Base-by-base conservation (phyloP, 1,284 basidiomycete genomes). In the Bjerkandera adusta region DNA sequence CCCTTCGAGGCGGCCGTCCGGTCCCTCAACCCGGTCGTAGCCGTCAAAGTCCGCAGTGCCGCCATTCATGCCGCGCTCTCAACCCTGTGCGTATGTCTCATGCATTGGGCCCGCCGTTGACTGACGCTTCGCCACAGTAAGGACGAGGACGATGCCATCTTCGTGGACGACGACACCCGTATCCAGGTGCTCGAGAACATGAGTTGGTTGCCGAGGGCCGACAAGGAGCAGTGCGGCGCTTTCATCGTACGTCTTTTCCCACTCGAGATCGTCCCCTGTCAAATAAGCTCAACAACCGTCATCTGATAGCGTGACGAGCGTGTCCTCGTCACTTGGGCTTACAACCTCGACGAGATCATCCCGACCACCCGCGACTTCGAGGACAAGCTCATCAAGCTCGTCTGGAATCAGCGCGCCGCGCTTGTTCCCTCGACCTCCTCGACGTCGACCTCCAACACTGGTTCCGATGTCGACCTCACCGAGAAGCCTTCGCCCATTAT, bases 211-310 rank as follows among this genome's bases (percentile, higher is more conserved):
- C 77, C 80, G 4, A 70, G 73, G 21, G 88, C 86, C 1, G 80
- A 89, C 59, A 89, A 88, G 65, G 86, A 90, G 55, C 88, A 92
- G 58, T 85, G 86, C 52, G 89, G 81, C 18, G 87, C 87, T 18
- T 92, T 92, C 65, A 76, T 91, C 50, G 83, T 85, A 57, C 54
- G 75, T 69, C 33, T 22, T 43, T 25, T 7, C 22, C 36, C 36
- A 2, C 5, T 15, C 35, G 21, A 27, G 32, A 18, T 33, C 21
- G 5, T 13, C 20, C 18, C 13, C 27, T 8, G 8, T 25, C 13
- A 43, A 34, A 20, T 40, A 20, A 24, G 4, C 38, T 34, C 56
- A 34, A 12, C 22, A 11, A 47, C 35, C 38, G 49, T 35, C 22
- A 10, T 21, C 25, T 20, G 43, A 35, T 49, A 85, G 83, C 80